phyloP scores from a whole-genome alignment of 352 stramenopile genomes.

The Globisporangium paroecandrum region DNA sequence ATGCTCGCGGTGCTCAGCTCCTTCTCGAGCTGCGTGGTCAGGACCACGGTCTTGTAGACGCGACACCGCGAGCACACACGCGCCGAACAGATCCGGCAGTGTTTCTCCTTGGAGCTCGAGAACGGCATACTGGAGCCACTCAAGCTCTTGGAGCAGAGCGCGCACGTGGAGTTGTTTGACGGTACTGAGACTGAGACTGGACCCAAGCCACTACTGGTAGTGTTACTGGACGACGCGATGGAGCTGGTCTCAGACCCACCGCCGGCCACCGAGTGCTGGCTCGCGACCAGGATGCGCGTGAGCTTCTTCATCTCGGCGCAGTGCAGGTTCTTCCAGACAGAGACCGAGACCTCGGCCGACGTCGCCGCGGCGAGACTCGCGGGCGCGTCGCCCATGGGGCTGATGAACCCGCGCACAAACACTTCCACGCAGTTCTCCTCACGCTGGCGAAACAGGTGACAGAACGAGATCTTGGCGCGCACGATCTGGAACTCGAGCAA shows the following conservation, averaged over 20 bases:
- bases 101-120: too few species aligned
- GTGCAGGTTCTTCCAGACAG: slow-evolving; percentile 10
- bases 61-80: too few species aligned
- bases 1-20: too few species aligned
- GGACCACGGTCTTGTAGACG: too few species aligned
- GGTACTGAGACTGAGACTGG: too few species aligned
- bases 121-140: too few species aligned
- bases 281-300: not conserved
- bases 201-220: too few species aligned
- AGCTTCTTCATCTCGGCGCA: slow-evolving; percentile 16
- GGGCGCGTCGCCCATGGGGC: not conserved
- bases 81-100: too few species aligned
- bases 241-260: too few species aligned
- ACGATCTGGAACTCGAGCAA: slow-evolving; percentile 10
- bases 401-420: slow-evolving; percentile 7
- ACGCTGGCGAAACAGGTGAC: slow-evolving; percentile 6
- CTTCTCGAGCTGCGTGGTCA: too few species aligned
- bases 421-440: not conserved
- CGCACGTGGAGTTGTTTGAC: not conserved
- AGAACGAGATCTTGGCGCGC: slow-evolving; percentile 12
- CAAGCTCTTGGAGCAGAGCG: too few species aligned
- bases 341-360: slow-evolving; percentile 4
- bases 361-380: not conserved
- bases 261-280: not conserved
- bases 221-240: too few species aligned